A percentile compares a stretch with the other conserved stretches of the same genome.
These are phyloP conservation scores for Verbascum thapsus DNA, from an alignment of 257 asterid species.

Conservation along the genomic window DNA sequence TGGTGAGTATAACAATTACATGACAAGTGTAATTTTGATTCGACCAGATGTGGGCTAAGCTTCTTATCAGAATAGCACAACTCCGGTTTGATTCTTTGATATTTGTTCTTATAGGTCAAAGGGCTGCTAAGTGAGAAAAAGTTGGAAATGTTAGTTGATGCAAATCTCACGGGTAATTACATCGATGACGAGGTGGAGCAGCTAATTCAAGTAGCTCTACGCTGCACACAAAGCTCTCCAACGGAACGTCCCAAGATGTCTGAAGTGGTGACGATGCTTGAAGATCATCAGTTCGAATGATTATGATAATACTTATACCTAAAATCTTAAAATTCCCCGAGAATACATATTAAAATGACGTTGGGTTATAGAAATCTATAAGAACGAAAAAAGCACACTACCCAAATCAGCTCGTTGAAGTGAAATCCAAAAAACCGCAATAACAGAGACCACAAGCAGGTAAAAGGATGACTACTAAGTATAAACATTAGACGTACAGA, in stretches of 20 bases:
- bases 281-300: conserved; percentile 94
- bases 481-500: conserved; percentile 24
- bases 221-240: conserved; percentile 76
- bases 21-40: too few relatives aligned
- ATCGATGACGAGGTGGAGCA: conserved; percentile 80
- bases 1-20: too few relatives aligned
- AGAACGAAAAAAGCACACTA: too few relatives aligned
- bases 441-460: not conserved
- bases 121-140: conserved; percentile 80
- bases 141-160: conserved; percentile 74
- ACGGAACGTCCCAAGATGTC: conserved; percentile 93
- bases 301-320: not conserved
- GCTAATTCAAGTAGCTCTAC: conserved; percentile 86
- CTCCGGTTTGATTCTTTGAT: not conserved
- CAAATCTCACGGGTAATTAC: conserved; percentile 68
- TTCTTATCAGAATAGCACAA: too few relatives aligned
- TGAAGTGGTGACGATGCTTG: conserved; percentile 85
- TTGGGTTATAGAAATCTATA: too few relatives aligned
- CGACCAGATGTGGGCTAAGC: too few relatives aligned
- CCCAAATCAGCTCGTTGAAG: too few relatives aligned
- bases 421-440: not conserved
- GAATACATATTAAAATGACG: conserved; percentile 2
- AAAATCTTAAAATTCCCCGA: not conserved
- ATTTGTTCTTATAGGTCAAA: conserved; percentile 52
- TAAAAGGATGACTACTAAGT: not conserved